Conservation (phyloP, 148 eudicot species). For the Rhododendron ovatum region DNA sequence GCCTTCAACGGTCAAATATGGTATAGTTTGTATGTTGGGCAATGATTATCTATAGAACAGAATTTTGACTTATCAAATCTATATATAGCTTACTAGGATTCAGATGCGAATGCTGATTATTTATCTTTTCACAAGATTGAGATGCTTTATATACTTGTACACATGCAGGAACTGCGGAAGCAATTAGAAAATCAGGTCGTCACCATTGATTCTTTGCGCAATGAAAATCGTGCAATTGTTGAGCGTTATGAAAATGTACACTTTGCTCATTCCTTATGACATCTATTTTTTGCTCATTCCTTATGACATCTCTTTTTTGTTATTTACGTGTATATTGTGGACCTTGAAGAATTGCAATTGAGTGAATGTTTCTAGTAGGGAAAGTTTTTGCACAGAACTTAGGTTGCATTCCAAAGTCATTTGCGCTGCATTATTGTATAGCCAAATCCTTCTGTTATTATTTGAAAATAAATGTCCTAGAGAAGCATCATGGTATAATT, state of each 20-base stretch:
- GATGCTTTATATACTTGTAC: conserved; percentile 4
- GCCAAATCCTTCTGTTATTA: background rate
- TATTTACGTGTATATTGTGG: conserved; percentile 2
- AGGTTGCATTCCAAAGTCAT: background rate
- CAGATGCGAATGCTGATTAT: background rate
- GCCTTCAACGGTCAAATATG: conserved; percentile 89
- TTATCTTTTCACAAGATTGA: background rate
- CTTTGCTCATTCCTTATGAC: conserved; percentile 2
- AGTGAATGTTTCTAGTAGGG: background rate
- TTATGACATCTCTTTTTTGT: background rate
- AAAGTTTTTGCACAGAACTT: background rate
- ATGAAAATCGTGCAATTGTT: conserved; percentile 59
- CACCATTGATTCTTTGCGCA: conserved; percentile 58
- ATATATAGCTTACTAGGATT: background rate
- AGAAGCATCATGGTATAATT: background rate
- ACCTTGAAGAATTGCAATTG: background rate
- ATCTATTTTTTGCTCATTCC: background rate
- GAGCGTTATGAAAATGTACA: conserved; percentile 79
- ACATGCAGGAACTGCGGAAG: conserved; percentile 79
- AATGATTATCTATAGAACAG: background rate
- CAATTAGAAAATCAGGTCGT: conserved; percentile 73
- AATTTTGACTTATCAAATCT: background rate
- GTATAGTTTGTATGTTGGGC: conserved; percentile 29
- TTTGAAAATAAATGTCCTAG: background rate
- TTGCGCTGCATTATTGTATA: background rate